A percentile compares a stretch with the other conserved stretches of the same genome.
phyloP scores from a whole-genome alignment of 106 monocot genomes.

The Vanilla planifolia region DNA sequence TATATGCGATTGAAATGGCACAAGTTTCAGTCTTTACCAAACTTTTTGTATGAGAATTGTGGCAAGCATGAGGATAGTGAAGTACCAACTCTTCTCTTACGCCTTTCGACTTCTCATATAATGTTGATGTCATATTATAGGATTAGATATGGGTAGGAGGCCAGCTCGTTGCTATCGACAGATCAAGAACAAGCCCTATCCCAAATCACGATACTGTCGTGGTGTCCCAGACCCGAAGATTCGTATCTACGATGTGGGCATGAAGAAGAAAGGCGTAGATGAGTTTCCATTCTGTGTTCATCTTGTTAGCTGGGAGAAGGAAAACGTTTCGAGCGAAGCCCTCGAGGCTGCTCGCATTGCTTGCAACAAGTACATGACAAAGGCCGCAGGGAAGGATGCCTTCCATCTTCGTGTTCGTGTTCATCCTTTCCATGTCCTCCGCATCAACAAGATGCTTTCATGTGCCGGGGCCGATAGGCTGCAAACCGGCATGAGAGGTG shows the following conservation, averaged over 20 bases:
- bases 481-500: slow-evolving; percentile 89
- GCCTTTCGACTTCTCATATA: too few relatives aligned
- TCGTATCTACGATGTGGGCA: slow-evolving; percentile 86
- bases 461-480: slow-evolving; percentile 97
- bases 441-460: slow-evolving; percentile 94
- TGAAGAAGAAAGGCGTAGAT: slow-evolving; percentile 84
- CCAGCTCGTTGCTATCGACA: too few relatives aligned
- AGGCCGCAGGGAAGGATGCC: slow-evolving; percentile 85
- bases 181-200: slow-evolving; percentile 92
- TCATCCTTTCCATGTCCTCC: slow-evolving; percentile 83
- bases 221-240: slow-evolving; percentile 89
- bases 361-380: slow-evolving; percentile 89
- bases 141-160: too few relatives aligned
- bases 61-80: too few relatives aligned
- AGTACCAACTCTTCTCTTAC: too few relatives aligned
- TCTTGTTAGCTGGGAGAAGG: slow-evolving; percentile 77
- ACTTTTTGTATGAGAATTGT: too few relatives aligned
- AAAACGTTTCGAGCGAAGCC: slow-evolving; percentile 80
- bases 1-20: too few relatives aligned
- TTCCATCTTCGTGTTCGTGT: slow-evolving; percentile 78
- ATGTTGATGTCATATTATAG: too few relatives aligned
- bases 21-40: too few relatives aligned
- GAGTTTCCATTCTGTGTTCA: slow-evolving; percentile 80
- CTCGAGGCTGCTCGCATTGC: slow-evolving; percentile 87
- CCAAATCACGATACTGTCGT: slow-evolving; percentile 84